phyloP scores from a whole-genome alignment of 345 rosid species.

The Eucalyptus pauciflora region DNA sequence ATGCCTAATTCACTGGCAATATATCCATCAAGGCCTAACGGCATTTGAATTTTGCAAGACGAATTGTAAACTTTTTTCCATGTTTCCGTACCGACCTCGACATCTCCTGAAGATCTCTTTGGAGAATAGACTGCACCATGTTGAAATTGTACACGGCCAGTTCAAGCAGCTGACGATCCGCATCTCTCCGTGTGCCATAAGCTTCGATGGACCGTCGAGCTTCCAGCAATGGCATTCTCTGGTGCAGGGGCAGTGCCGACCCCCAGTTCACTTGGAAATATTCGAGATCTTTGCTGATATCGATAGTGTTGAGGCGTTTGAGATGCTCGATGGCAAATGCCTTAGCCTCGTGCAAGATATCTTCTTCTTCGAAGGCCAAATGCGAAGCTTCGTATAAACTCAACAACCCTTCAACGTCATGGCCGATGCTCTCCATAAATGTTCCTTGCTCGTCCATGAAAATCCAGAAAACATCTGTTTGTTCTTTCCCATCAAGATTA shows the following conservation, averaged over 20 bases:
- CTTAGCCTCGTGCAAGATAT: conserved; percentile 2
- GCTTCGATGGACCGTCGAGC: conserved; percentile 20
- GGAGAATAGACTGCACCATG: conserved; percentile 16
- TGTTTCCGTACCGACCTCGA: neutral
- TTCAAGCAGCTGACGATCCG: conserved; percentile 3
- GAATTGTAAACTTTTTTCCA: neutral
- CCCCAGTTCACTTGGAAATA: conserved; percentile 2
- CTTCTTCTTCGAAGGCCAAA: conserved; percentile 22
- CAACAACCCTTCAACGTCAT: conserved; percentile 14
- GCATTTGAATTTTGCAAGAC: neutral
- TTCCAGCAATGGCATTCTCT: conserved; percentile 10
- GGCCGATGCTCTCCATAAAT: neutral
- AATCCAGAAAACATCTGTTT: conserved; percentile 10
- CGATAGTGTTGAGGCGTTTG: neutral
- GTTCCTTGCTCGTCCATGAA: conserved; percentile 9
- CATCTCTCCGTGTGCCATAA: neutral
- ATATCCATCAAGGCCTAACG: neutral
- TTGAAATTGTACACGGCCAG: conserved; percentile 35
- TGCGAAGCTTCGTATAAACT: conserved; percentile 32
- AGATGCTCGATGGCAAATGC: conserved; percentile 1
- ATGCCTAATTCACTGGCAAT: neutral
- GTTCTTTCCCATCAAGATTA: neutral
- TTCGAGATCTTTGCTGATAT: neutral
- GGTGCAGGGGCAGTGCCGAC: conserved; percentile 17
- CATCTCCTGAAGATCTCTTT: conserved; percentile 15